Evolutionary conservation across 768 basidiomycete species (phyloP).

Genomic region (Hysterangium stoloniferum): DNA sequence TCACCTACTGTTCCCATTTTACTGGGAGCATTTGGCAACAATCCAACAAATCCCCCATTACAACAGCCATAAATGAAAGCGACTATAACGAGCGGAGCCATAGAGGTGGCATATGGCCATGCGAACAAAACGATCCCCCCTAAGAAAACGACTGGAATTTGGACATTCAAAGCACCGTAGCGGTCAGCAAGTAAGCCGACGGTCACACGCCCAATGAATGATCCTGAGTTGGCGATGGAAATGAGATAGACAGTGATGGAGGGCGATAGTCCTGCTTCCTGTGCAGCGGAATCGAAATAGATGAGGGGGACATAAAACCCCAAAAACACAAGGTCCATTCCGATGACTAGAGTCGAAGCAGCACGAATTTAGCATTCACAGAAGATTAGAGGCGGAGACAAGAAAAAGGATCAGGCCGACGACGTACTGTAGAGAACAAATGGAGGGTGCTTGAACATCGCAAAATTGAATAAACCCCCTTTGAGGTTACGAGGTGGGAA

Average conservation of each 20-base stretch:
- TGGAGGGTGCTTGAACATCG: constrained; percentile 14
- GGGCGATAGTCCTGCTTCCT: constrained; percentile 36
- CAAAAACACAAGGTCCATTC: neutral
- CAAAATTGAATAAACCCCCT: constrained; percentile 10
- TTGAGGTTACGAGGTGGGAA: neutral
- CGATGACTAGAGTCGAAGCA: neutral
- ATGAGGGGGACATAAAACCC: constrained; percentile 30
- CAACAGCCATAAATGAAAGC: constrained; percentile 34
- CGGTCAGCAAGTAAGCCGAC: constrained; percentile 48
- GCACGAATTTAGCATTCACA: no score
- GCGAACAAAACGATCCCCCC: constrained; percentile 53
- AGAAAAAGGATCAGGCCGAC: constrained; percentile 12
- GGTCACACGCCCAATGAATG: constrained; percentile 50
- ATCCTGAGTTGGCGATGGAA: constrained; percentile 60
- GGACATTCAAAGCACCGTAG: constrained; percentile 53
- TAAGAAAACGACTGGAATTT: constrained; percentile 52
- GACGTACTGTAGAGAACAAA: constrained; percentile 17
- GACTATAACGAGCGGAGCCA: constrained; percentile 16
- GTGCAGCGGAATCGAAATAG: constrained; percentile 55
- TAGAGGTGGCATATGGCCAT: constrained; percentile 58
- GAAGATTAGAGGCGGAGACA: neutral
- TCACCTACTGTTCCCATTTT: constrained; percentile 52
- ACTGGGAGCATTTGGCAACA: constrained; percentile 50
- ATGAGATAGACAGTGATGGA: constrained; percentile 58
- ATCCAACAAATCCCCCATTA: constrained; percentile 53